These are phyloP conservation scores for Serpula lacrymans DNA, from an alignment of 768 basidiomycete genomes.

Conservation along the genomic window DNA sequence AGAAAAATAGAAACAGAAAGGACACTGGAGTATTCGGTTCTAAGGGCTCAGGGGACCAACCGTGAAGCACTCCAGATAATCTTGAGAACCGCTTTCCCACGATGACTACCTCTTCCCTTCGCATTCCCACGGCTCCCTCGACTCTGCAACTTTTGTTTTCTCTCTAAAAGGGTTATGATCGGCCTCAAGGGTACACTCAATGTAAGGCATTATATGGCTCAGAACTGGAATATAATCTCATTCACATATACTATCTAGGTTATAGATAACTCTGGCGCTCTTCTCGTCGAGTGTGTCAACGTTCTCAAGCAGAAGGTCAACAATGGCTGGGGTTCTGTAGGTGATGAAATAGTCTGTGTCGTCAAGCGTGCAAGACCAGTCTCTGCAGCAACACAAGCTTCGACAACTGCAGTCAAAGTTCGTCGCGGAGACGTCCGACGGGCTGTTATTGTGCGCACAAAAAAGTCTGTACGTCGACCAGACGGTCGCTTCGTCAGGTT, in stretches of 20 bases:
- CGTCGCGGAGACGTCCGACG: constrained; percentile 92
- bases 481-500: constrained; percentile 88
- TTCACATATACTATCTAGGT: constrained; percentile 47
- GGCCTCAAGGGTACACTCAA: constrained; percentile 92
- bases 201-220: constrained; percentile 38
- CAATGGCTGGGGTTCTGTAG: constrained; percentile 89
- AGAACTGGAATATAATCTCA: constrained; percentile 1
- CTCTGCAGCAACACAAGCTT: constrained; percentile 58
- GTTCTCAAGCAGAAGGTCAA: constrained; percentile 95
- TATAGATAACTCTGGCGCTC: constrained; percentile 96
- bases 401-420: constrained; percentile 84
- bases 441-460: constrained; percentile 93
- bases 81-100: constrained; percentile 31
- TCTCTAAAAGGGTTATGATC: constrained; percentile 59
- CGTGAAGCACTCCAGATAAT: constrained; percentile 5
- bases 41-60: constrained; percentile 5
- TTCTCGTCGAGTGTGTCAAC: constrained; percentile 94
- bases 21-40: too few relatives aligned
- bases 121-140: too few relatives aligned
- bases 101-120: too few relatives aligned
- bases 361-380: constrained; percentile 88
- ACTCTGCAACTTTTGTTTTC: background rate
- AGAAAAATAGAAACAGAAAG: constrained; percentile 7
- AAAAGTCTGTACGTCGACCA: constrained; percentile 77
- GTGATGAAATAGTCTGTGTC: constrained; percentile 95